These are phyloP conservation scores for Populus hybrid DNA, from an alignment of 441 rosid genomes.

Conservation along the genomic window DNA sequence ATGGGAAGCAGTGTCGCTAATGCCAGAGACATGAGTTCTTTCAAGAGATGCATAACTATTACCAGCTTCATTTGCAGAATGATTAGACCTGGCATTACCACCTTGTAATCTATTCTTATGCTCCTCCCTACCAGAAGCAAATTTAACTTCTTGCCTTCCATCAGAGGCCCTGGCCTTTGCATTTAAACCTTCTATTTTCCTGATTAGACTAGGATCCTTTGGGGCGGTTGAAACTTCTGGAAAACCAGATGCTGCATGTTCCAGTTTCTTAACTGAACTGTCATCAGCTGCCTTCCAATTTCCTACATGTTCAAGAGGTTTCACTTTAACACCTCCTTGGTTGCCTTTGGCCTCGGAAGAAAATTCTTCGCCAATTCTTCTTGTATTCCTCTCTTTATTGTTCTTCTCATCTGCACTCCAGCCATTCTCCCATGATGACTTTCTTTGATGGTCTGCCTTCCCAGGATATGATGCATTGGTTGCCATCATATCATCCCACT, in stretches of 20 bases:
- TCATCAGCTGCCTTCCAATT: constrained; percentile 37
- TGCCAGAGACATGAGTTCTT: constrained; percentile 31
- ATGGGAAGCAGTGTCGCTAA: constrained; percentile 25
- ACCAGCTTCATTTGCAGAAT: constrained; percentile 37
- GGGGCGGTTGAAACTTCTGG: constrained; percentile 32
- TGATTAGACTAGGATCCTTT: constrained; percentile 65
- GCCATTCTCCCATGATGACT: constrained; percentile 45
- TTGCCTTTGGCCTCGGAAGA: constrained; percentile 31
- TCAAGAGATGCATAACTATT: constrained; percentile 31
- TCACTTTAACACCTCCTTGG: constrained; percentile 32
- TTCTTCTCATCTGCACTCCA: constrained; percentile 40
- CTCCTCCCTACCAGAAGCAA: constrained; percentile 38
- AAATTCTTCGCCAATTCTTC: constrained; percentile 36
- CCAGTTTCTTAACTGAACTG: constrained; percentile 27
- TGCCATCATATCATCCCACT: constrained; percentile 39
- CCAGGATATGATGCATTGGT: constrained; percentile 33
- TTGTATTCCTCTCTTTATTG: constrained; percentile 32
- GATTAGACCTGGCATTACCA: constrained; percentile 33
- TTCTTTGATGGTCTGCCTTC: constrained; percentile 38
- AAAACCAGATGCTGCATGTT: constrained; percentile 14
- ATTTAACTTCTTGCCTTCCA: constrained; percentile 38
- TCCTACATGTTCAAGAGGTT: constrained; percentile 33
- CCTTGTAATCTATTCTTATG: constrained; percentile 40
- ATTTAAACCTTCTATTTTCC: constrained; percentile 85
- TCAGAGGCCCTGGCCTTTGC: constrained; percentile 53